Percentiles rank a stretch among this genome's conserved stretches.
Evolutionary conservation across 495 filamentous ascomycete genomes (phyloP).

Genomic region (Aspergillus heteromorphus): DNA sequence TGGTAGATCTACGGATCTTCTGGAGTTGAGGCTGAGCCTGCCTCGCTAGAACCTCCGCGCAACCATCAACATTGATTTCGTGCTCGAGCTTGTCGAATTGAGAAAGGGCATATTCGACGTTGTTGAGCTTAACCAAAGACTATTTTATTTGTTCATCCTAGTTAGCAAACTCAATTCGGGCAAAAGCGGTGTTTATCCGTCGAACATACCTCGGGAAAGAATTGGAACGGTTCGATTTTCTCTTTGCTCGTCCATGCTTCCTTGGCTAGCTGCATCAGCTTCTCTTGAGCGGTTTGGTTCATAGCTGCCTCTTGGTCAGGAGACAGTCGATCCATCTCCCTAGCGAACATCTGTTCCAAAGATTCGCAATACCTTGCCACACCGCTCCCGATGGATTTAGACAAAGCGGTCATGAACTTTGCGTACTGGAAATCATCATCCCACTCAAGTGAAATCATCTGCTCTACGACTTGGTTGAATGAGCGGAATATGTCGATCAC

Average conservation of each 20-base stretch:
- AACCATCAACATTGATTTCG: conserved; percentile 89
- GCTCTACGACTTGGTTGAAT: conserved; percentile 85
- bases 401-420: conserved; percentile 93
- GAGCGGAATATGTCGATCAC: conserved; percentile 91
- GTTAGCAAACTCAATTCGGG: conserved; percentile 4
- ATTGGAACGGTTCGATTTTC: conserved; percentile 96
- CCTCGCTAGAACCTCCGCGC: conserved; percentile 72
- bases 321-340: conserved; percentile 87
- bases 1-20: conserved; percentile 58
- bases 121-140: conserved; percentile 97
- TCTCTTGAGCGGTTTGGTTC: conserved; percentile 80
- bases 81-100: conserved; percentile 86
- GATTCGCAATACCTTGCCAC: conserved; percentile 88
- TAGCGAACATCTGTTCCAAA: conserved; percentile 77
- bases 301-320: conserved; percentile 79
- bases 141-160: conserved; percentile 38
- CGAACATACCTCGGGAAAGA: conserved; percentile 74
- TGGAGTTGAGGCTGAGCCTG: conserved; percentile 53
- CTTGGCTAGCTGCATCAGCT: conserved; percentile 84
- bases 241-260: conserved; percentile 93
- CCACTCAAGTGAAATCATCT: conserved; percentile 82
- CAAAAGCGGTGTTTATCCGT: background rate
- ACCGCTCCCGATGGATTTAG: conserved; percentile 78
- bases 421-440: conserved; percentile 89
- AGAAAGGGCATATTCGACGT: conserved; percentile 86